Evolutionary conservation across 352 stramenopile genomes (phyloP), one percentile per base, ranked within the genome.

Genomic region (Halophytophthora batemanensis): DNA sequence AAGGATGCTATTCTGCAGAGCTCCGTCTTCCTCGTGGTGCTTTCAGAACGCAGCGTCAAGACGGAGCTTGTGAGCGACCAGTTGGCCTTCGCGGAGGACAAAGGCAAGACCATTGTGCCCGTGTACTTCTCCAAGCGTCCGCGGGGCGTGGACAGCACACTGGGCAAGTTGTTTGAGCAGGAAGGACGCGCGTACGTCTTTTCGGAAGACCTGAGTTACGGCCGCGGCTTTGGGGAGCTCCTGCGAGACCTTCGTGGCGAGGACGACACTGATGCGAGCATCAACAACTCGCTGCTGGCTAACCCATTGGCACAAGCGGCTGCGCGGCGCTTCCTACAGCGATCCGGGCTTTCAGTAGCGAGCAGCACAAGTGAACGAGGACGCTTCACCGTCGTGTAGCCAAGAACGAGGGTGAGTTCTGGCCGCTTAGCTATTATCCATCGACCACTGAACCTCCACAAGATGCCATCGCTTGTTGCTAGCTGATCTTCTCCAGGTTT

Each of bases 1-100:
- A 90, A 94, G 39, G 77, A 90, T 52, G 80, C 83, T 15, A 91
- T 93, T 44, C 34, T 90, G 7, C 72, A 86, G 38, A 78, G 79
- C 55, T 63, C 68, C 1, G 61, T 87, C 12, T 82, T 92, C 50
- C 50, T 94, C 18, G 79, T 90, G 22, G 71, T 94, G 31, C 59
- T 91, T 11, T 91, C 83, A 17, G 70, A 82, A 41, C 72, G 86
- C 22, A 89, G 70, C 53, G 77, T 81, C 43, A 83, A 86, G 60
- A 90, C 75, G 6, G 82, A 93, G 51, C 63, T 93, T 18, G 74
- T 93, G 44, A 90, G 79, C 55, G 79, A 90, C 56, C 79, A 93
- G 60, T 55, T 90, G n/a, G 82, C 77, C 15, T 93, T 90, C 47
- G 82, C 79, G 2, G 79, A 90, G 56, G 82, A 93, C 54, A 89